These are phyloP conservation scores for Rubus idaeus DNA, from an alignment of 306 rosid genomes.

Conservation along the genomic window DNA sequence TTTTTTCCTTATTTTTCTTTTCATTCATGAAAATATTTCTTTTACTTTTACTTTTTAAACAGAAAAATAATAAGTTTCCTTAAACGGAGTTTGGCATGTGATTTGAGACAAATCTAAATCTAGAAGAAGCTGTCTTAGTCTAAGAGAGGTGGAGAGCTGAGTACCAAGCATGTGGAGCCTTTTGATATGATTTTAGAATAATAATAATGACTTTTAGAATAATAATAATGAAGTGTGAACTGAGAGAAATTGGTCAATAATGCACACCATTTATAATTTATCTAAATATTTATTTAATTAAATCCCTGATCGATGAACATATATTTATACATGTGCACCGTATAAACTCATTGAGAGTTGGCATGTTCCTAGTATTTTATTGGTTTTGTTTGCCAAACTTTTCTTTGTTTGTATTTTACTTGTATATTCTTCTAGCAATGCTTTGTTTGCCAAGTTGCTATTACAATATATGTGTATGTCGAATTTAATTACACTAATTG, in stretches of 20 bases:
- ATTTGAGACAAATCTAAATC: not conserved
- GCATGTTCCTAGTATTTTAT: not conserved
- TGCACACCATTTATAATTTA: not conserved
- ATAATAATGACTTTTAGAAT: not conserved
- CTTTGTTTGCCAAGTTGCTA: conserved; percentile 10
- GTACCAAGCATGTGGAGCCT: not conserved
- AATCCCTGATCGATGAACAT: not conserved
- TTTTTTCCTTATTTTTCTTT: too few relatives aligned
- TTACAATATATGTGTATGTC: not conserved
- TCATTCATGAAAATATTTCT: too few relatives aligned
- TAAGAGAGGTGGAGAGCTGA: conserved; percentile 4
- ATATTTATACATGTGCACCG: conserved; percentile 2
- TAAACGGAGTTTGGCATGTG: conserved; percentile 2
- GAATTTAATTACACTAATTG: not conserved
- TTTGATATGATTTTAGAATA: not conserved
- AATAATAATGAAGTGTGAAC: not conserved
- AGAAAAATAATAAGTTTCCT: too few relatives aligned
- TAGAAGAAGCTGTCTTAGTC: not conserved
- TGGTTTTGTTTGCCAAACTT: not conserved
- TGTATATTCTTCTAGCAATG: not conserved
- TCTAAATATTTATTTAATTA: not conserved
- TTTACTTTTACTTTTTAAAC: too few relatives aligned
- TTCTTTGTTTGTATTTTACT: not conserved
- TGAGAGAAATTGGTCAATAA: conserved; percentile 1
- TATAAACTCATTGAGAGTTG: not conserved